A percentile compares a stretch with the other conserved stretches of the same genome.
Evolutionary conservation across 2,329 filamentous ascomycete genomes (phyloP).

Genomic region (Exophiala dermatitidis): DNA sequence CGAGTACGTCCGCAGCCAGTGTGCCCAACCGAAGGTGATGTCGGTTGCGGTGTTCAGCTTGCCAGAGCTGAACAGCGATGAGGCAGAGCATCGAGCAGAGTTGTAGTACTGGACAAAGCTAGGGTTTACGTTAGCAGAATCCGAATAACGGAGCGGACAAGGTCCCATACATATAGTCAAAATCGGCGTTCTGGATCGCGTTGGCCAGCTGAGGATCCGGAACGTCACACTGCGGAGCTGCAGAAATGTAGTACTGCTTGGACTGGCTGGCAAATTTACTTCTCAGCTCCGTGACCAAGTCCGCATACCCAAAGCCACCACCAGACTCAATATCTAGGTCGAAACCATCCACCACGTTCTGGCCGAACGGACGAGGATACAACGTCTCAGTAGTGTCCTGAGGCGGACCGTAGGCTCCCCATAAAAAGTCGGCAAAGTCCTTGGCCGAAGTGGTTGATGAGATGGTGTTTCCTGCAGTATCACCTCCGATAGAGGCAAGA

Average conservation of each 20-base stretch:
- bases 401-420: conserved; percentile 62
- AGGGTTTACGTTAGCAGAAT: not conserved
- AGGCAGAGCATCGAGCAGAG: conserved; percentile 45
- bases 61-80: conserved; percentile 28
- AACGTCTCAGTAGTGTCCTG: conserved; percentile 25
- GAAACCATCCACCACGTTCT: conserved; percentile 62
- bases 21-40: conserved; percentile 40
- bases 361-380: conserved; percentile 59
- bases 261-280: conserved; percentile 45
- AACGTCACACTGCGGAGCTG: conserved; percentile 62
- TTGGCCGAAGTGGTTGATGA: conserved; percentile 45
- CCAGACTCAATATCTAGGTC: conserved; percentile 66
- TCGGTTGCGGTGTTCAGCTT: conserved; percentile 36
- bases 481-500: conserved; percentile 63
- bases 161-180: conserved; percentile 42
- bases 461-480: conserved; percentile 63
- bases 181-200: conserved; percentile 39
- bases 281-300: conserved; percentile 55
- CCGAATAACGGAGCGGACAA: not conserved
- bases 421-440: conserved; percentile 55
- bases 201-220: conserved; percentile 49
- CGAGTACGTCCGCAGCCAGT: conserved; percentile 32
- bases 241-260: conserved; percentile 54
- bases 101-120: conserved; percentile 52
- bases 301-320: conserved; percentile 50